A percentile compares a stretch with the other conserved stretches of the same genome.
Evolutionary conservation across 2,329 filamentous ascomycete genomes (phyloP).

Genomic region (Botryotinia convoluta): DNA sequence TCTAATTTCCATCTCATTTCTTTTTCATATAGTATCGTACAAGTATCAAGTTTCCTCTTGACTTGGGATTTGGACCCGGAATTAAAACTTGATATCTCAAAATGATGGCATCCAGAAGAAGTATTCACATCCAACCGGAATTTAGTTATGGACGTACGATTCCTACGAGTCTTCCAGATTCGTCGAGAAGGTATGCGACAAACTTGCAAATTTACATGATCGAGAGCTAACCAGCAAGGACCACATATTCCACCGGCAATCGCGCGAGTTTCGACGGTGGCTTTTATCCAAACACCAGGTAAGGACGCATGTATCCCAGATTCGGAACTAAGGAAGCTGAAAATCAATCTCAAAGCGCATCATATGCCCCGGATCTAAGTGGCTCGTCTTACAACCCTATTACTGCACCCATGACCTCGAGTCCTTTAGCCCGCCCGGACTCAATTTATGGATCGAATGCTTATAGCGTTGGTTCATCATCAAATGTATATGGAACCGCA

Average conservation of each 20-base stretch:
- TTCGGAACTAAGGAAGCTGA: slow-evolving; percentile 32
- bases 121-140: slow-evolving; percentile 36
- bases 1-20: not conserved
- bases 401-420: slow-evolving; percentile 25
- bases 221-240: slow-evolving; percentile 34
- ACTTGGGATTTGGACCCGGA: not conserved
- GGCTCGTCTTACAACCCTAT: slow-evolving; percentile 34
- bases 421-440: slow-evolving; percentile 31
- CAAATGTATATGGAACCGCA: slow-evolving; percentile 35
- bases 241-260: slow-evolving; percentile 32
- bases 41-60: slow-evolving; percentile 12
- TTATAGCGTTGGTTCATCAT: slow-evolving; percentile 34
- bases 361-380: slow-evolving; percentile 32
- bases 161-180: slow-evolving; percentile 30
- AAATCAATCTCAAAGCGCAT: slow-evolving; percentile 32
- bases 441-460: slow-evolving; percentile 35
- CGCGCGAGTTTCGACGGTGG: slow-evolving; percentile 32
- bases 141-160: slow-evolving; percentile 33
- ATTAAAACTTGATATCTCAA: slow-evolving; percentile 5
- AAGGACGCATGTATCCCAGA: slow-evolving; percentile 27
- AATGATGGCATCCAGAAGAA: slow-evolving; percentile 39
- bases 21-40: not conserved
- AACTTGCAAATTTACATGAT: slow-evolving; percentile 19
- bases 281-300: slow-evolving; percentile 38
- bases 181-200: slow-evolving; percentile 37